Conservation (phyloP, 2,329 filamentous ascomycete species). For the Xenoacremonium recifei region DNA sequence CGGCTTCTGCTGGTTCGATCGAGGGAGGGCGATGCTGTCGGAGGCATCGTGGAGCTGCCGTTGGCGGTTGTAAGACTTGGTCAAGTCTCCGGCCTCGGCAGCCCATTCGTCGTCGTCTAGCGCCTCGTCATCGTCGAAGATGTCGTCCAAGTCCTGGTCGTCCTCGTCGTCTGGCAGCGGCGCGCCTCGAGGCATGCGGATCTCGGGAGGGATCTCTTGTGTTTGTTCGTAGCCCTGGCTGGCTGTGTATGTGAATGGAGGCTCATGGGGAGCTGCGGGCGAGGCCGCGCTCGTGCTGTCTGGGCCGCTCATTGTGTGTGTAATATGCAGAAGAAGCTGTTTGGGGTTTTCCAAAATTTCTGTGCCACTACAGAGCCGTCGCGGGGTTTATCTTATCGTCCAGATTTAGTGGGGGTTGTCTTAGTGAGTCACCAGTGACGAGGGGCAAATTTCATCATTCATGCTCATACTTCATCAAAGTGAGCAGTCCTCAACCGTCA, state of each 20-base stretch:
- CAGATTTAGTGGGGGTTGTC: conserved; percentile 3
- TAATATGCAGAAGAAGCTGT: not conserved
- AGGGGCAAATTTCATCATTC: not conserved
- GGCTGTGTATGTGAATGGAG: conserved; percentile 42
- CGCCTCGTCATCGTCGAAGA: conserved; percentile 49
- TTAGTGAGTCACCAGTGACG: conserved; percentile 7
- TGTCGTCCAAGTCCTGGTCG: conserved; percentile 26
- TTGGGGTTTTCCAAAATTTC: conserved; percentile 17
- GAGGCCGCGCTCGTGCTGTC: conserved; percentile 20
- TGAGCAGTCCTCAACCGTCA: not conserved
- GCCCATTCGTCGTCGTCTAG: conserved; percentile 63
- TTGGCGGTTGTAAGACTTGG: conserved; percentile 87
- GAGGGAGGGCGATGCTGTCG: conserved; percentile 54
- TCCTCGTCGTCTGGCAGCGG: conserved; percentile 18
- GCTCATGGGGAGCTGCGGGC: conserved; percentile 43
- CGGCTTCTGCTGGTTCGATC: conserved; percentile 76
- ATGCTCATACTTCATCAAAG: not conserved
- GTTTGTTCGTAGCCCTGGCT: conserved; percentile 44
- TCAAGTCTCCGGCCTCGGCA: conserved; percentile 65
- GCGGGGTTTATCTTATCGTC: conserved; percentile 18
- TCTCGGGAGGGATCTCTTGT: conserved; percentile 32
- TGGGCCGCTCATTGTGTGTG: not conserved
- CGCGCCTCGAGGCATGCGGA: conserved; percentile 28
- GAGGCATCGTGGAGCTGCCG: conserved; percentile 57
- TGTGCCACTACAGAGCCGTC: conserved; percentile 14